Evolutionary conservation across 768 basidiomycete genomes (phyloP).

Genomic region (Lentinula boryana): DNA sequence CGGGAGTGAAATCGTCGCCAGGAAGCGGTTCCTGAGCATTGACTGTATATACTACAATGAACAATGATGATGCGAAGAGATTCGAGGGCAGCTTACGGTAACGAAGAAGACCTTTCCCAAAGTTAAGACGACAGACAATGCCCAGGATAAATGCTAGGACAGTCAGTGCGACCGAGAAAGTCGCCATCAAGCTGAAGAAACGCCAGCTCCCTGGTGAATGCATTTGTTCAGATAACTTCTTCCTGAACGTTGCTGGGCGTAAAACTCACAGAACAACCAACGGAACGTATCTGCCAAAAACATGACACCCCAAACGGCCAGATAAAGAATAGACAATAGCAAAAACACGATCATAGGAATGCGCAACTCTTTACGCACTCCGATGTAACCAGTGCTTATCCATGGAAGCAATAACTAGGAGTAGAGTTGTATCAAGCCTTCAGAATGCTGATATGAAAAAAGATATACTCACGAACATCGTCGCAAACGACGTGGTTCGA

Average conservation of each 20-base stretch:
- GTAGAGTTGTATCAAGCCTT: background rate
- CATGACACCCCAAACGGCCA: constrained; percentile 67
- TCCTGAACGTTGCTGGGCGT: background rate
- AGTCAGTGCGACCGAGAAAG: constrained; percentile 52
- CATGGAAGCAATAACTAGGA: constrained; percentile 63
- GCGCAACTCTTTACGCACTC: constrained; percentile 61
- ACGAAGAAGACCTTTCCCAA: constrained; percentile 65
- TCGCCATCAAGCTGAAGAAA: constrained; percentile 65
- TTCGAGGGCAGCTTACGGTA: constrained; percentile 45
- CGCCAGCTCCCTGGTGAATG: constrained; percentile 42
- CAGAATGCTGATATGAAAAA: background rate
- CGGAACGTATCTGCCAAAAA: constrained; percentile 69
- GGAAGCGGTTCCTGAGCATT: constrained; percentile 45
- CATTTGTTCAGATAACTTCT: background rate
- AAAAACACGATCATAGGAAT: constrained; percentile 60
- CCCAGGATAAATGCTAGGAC: constrained; percentile 54
- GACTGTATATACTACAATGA: constrained; percentile 31
- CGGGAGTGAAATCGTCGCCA: constrained; percentile 33
- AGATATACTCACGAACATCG: constrained; percentile 47
- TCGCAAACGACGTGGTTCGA: constrained; percentile 47
- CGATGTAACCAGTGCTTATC: constrained; percentile 71
- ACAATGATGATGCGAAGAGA: background rate
- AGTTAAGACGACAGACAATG: constrained; percentile 64
- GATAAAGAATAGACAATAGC: constrained; percentile 49
- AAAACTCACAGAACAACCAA: constrained; percentile 49